Percentiles rank a stretch among this genome's conserved stretches.
Evolutionary conservation across 768 basidiomycete genomes (phyloP).

Genomic region (Lactarius trivialis): DNA sequence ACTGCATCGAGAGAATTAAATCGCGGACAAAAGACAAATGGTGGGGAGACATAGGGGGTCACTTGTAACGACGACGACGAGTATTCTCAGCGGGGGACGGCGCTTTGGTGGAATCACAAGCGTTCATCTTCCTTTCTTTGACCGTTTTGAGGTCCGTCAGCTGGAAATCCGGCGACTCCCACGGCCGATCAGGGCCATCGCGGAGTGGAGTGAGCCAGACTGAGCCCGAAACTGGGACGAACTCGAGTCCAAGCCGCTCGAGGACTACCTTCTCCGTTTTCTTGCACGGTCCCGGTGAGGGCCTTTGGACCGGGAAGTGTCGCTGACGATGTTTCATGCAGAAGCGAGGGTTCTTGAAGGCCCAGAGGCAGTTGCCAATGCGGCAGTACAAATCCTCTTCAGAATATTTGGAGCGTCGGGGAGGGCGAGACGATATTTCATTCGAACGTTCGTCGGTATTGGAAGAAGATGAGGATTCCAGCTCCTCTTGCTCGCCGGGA

Average conservation of each 20-base stretch:
- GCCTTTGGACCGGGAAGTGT: not conserved
- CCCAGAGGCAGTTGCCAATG: not conserved
- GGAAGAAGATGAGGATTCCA: not conserved
- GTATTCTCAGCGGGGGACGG: not conserved
- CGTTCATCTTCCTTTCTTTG: conserved; percentile 1
- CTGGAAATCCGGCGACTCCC: conserved; percentile 6
- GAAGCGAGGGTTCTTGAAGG: not conserved
- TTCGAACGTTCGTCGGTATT: not conserved
- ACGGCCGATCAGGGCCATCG: conserved; percentile 14
- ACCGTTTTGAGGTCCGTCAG: conserved; percentile 6
- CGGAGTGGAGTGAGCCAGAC: conserved; percentile 3
- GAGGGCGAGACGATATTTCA: not conserved
- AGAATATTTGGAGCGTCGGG: not conserved
- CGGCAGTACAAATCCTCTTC: conserved; percentile 12
- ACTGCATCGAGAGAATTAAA: not conserved
- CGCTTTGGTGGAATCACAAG: not conserved
- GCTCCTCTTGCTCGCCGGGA: not conserved
- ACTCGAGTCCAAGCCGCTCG: not conserved
- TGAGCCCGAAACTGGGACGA: not conserved
- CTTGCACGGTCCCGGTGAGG: conserved; percentile 5
- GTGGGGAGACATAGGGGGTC: not conserved
- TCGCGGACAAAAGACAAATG: not conserved
- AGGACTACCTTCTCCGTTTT: not conserved
- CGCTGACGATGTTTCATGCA: not conserved
- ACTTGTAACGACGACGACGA: conserved; percentile 15